phyloP scores from a whole-genome alignment of 257 asterid genomes.

The Solanum dulcamara region DNA sequence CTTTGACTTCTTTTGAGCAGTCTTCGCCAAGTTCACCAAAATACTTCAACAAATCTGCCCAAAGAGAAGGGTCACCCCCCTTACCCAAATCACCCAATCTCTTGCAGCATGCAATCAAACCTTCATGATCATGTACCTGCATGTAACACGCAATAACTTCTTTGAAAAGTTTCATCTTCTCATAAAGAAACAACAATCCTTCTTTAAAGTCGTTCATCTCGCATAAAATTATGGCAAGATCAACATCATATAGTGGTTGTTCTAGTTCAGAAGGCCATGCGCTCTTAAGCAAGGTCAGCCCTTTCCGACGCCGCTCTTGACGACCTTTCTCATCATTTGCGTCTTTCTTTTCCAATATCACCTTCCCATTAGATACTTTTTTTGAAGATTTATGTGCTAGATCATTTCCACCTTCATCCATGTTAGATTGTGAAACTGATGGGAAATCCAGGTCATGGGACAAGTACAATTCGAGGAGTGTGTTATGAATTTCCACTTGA shows the following conservation, averaged over 20 bases:
- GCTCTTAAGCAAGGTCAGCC: conserved; percentile 60
- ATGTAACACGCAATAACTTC: conserved; percentile 94
- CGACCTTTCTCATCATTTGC: conserved; percentile 41
- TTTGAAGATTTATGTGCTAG: conserved; percentile 20
- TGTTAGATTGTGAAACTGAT: conserved; percentile 41
- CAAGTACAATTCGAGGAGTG: conserved; percentile 75
- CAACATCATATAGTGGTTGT: conserved; percentile 85
- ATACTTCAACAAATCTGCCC: conserved; percentile 89
- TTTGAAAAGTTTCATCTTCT: conserved; percentile 88
- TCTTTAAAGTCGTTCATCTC: conserved; percentile 75
- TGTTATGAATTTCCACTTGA: conserved; percentile 91
- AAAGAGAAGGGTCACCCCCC: conserved; percentile 86
- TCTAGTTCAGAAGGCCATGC: conserved; percentile 94
- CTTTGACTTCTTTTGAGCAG: conserved; percentile 90
- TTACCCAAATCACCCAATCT: conserved; percentile 81
- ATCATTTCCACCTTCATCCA: conserved; percentile 26
- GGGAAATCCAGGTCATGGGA: conserved; percentile 78
- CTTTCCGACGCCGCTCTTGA: conserved; percentile 61
- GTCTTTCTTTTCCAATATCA: conserved; percentile 7
- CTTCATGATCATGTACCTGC: conserved; percentile 92
- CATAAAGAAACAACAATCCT: conserved; percentile 77
- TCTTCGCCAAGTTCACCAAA: conserved; percentile 98
- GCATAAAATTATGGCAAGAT: conserved; percentile 78
- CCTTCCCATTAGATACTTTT: conserved; percentile 36
- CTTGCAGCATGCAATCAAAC: conserved; percentile 95